These are phyloP conservation scores for Calonectria leucothoes DNA, from an alignment of 2,329 filamentous ascomycete species.

Conservation along the genomic window DNA sequence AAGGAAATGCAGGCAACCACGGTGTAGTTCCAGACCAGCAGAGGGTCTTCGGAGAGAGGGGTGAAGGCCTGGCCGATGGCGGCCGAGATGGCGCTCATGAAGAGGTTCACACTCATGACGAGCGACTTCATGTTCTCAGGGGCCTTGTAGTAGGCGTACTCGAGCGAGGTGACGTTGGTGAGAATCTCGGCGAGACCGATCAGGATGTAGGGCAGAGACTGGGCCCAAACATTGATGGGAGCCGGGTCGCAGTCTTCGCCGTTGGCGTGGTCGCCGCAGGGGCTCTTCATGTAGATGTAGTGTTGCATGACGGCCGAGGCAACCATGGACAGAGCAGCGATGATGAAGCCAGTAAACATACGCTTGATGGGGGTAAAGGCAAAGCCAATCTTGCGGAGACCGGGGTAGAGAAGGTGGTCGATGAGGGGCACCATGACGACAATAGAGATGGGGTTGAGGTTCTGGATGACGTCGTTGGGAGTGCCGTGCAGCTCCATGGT, in stretches of 20 bases:
- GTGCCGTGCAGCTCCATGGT: slow-evolving; percentile 76
- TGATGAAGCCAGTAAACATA: slow-evolving; percentile 77
- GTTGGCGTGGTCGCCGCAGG: slow-evolving; percentile 68
- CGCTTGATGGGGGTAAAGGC: slow-evolving; percentile 81
- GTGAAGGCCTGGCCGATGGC: slow-evolving; percentile 78
- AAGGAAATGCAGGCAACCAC: slow-evolving; percentile 71
- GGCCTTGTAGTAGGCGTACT: slow-evolving; percentile 83
- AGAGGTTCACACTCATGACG: slow-evolving; percentile 76
- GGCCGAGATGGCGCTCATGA: slow-evolving; percentile 76
- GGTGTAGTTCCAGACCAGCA: slow-evolving; percentile 79
- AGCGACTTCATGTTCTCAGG: slow-evolving; percentile 84
- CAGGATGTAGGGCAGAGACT: slow-evolving; percentile 63
- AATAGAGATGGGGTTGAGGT: slow-evolving; percentile 80
- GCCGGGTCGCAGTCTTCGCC: slow-evolving; percentile 60
- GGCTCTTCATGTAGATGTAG: slow-evolving; percentile 72
- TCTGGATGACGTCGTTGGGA: slow-evolving; percentile 82
- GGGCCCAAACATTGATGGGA: slow-evolving; percentile 74
- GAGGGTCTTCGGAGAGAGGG: slow-evolving; percentile 70
- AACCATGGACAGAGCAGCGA: slow-evolving; percentile 72
- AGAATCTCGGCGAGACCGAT: slow-evolving; percentile 66
- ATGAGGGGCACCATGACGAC: slow-evolving; percentile 80
- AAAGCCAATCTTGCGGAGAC: slow-evolving; percentile 71
- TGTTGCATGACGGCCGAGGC: slow-evolving; percentile 67
- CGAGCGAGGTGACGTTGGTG: slow-evolving; percentile 70
- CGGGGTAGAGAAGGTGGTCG: slow-evolving; percentile 77